Conservation (phyloP, 495 filamentous ascomycete genomes). For the Sporormia fimetaria region DNA sequence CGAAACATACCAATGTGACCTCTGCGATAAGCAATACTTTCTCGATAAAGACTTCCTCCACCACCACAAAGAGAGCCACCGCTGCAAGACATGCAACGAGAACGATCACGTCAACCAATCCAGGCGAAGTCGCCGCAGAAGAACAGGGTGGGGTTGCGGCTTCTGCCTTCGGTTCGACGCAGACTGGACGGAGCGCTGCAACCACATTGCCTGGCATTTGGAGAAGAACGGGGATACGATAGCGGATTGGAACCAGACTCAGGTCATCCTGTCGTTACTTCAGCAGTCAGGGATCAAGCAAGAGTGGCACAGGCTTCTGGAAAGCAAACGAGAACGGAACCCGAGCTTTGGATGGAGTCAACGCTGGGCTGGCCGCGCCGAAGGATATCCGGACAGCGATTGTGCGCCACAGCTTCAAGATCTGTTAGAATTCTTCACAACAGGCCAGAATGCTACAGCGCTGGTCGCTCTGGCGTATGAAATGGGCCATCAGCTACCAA, state of each 20-base stretch:
- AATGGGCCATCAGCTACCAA: neutral
- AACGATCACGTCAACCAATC: slow-evolving; percentile 3
- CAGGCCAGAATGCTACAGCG: neutral
- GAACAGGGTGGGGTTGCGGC: slow-evolving; percentile 17
- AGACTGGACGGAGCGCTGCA: slow-evolving; percentile 14
- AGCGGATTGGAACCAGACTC: slow-evolving; percentile 9
- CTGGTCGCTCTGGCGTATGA: slow-evolving; percentile 6
- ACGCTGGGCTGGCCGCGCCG: slow-evolving; percentile 8
- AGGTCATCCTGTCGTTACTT: slow-evolving; percentile 14
- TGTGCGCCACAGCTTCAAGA: slow-evolving; percentile 13
- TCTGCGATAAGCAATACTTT: slow-evolving; percentile 14
- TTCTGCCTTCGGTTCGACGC: slow-evolving; percentile 9
- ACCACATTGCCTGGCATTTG: slow-evolving; percentile 12
- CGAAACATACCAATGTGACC: slow-evolving; percentile 7
- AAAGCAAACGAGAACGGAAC: neutral
- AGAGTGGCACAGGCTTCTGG: slow-evolving; percentile 1
- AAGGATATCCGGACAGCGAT: slow-evolving; percentile 12
- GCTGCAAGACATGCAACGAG: slow-evolving; percentile 8
- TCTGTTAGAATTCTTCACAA: slow-evolving; percentile 11
- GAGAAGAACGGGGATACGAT: slow-evolving; percentile 7
- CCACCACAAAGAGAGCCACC: slow-evolving; percentile 14
- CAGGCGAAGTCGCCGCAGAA: neutral
- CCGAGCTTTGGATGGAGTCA: slow-evolving; percentile 6
- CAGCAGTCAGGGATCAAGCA: neutral
- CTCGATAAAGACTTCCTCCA: slow-evolving; percentile 15